Base-by-base conservation (phyloP, 306 rosid genomes). In the Trifolium fragiferum region DNA sequence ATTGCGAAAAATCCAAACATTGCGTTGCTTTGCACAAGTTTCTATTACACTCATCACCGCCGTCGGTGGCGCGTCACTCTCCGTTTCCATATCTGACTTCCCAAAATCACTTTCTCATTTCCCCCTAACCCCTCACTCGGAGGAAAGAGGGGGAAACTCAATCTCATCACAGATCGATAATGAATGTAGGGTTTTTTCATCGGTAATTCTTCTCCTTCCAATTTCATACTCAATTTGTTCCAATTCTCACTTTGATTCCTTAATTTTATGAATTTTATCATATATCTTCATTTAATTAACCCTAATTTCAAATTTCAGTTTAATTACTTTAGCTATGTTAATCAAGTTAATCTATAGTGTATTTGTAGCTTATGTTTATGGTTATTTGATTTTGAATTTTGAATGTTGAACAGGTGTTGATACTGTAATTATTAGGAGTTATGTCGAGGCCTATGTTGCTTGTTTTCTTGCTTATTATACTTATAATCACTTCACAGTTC, bases 371-470 rank as follows among this genome's bases (percentile, higher is more conserved):
- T 51, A 19, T 51, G 61, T 11, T 9, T 51, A 51, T 51, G 61
- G 7, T 70, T 72, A 64, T 40, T 60, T 60, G 20, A 60, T 60
- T 60, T 30, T 60, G 66, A 30, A 60, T 60, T 60, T 30, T 60
- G 66, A 30, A 60, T 30, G 63, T 66, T 9, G 8, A 51, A 46
- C 91, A 88, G 96, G 90, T 80, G 74, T 84, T 71, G 61, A 74
- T 76, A 72, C 73, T 59, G 66, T 74, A 72, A 72, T 78, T 76
- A 12, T 44, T 44, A 13, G 50, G 16, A 68, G 81, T 44, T 73
- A 93, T 93, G 96, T 84, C 98, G 62, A 88, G 94, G 77, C 89
- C 98, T 10, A 82, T 90, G 92, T 47, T 93, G 73, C 95, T 93
- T 76, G 96, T 85, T 66, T 90, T 89, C 82, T 80, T 93, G 82